A percentile compares a stretch with the other conserved stretches of the same genome.
Evolutionary conservation across 352 stramenopile species (phyloP).

Genomic region (Pythium sp.): DNA sequence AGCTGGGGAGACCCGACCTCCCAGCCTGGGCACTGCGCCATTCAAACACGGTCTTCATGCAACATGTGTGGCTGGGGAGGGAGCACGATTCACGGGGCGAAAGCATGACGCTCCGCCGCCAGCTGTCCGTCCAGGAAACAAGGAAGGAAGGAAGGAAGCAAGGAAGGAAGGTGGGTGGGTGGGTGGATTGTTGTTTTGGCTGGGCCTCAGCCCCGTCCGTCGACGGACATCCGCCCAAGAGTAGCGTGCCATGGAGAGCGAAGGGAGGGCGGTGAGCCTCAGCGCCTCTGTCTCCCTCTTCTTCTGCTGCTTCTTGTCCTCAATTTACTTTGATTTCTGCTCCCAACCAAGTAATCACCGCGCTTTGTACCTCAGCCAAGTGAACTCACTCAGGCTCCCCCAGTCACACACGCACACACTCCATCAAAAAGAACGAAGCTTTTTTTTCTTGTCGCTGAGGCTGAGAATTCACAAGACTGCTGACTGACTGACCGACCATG

Average conservation of each 20-base stretch:
- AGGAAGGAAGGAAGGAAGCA: too few relatives aligned
- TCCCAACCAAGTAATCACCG: not conserved
- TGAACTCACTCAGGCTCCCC: not conserved
- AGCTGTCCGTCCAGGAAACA: not conserved
- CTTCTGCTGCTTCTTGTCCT: not conserved
- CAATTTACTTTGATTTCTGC: conserved; percentile 7
- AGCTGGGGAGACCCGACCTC: not conserved
- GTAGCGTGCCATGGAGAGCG: not conserved
- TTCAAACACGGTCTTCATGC: not conserved
- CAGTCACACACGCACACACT: not conserved
- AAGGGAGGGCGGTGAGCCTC: not conserved
- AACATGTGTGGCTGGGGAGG: not conserved
- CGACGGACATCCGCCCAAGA: too few relatives aligned
- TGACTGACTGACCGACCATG: not conserved
- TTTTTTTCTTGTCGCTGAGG: not conserved
- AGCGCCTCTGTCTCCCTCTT: not conserved
- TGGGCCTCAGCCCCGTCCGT: not conserved
- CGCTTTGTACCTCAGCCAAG: not conserved
- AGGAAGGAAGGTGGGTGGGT: too few relatives aligned
- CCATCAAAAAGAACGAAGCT: not conserved
- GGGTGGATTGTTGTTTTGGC: not conserved
- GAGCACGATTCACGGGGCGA: not conserved
- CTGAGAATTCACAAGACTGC: conserved; percentile 11
- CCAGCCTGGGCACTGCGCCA: too few relatives aligned
- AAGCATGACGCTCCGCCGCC: not conserved